Evolutionary conservation across 352 stramenopile genomes (phyloP).

Genomic region (Blastocystis sp.): DNA sequence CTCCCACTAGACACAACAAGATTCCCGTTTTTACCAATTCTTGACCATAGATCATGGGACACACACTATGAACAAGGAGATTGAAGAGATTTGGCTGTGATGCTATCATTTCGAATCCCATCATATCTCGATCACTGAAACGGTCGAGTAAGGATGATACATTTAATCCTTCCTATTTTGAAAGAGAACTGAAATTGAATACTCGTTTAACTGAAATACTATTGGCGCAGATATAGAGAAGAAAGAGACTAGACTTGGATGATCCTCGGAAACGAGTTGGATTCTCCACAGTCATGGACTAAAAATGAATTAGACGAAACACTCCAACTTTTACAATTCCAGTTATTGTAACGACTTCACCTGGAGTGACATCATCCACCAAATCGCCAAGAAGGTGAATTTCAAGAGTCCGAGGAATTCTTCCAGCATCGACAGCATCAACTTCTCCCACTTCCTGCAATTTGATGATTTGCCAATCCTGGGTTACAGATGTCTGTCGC

Average conservation of each 20-base stretch:
- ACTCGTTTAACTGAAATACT: slow-evolving; percentile 74
- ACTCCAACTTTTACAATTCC: slow-evolving; percentile 91
- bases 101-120: slow-evolving; percentile 84
- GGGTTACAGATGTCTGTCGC: slow-evolving; percentile 79
- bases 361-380: slow-evolving; percentile 89
- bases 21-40: slow-evolving; percentile 93
- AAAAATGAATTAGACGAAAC: slow-evolving; percentile 69
- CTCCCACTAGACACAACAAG: slow-evolving; percentile 88
- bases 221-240: slow-evolving; percentile 84
- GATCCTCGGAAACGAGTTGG: neutral
- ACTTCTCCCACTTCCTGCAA: slow-evolving; percentile 65
- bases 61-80: slow-evolving; percentile 86
- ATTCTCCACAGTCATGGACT: slow-evolving; percentile 34
- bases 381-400: slow-evolving; percentile 85
- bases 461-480: slow-evolving; percentile 85
- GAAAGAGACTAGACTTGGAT: slow-evolving; percentile 76
- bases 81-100: slow-evolving; percentile 85
- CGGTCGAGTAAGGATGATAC: slow-evolving; percentile 53
- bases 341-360: slow-evolving; percentile 87
- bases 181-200: neutral
- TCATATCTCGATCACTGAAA: slow-evolving; percentile 85
- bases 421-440: slow-evolving; percentile 73
- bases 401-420: slow-evolving; percentile 83
- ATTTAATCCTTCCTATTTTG: slow-evolving; percentile 1
- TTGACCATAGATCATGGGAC: slow-evolving; percentile 92